Conservation (phyloP, 129 eudicot genomes). For the Saussurea involucrata region DNA sequence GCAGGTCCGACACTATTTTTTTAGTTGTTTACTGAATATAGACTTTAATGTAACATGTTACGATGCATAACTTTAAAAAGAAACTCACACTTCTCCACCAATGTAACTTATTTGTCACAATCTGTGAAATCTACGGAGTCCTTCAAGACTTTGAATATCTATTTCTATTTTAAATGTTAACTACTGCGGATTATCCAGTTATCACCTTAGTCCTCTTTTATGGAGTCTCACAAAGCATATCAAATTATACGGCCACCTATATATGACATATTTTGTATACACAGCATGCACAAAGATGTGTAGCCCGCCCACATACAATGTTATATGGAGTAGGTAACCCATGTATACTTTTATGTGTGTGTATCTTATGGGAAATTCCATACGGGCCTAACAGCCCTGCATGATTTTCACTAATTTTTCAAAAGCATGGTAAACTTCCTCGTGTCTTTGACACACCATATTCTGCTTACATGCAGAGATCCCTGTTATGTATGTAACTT, state of each 20-base stretch:
- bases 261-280: not conserved
- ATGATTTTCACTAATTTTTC: not conserved
- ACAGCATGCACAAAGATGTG: not conserved
- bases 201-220: not conserved
- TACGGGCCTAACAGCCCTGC: not conserved
- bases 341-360: not conserved
- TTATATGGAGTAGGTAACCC: not conserved
- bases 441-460: not conserved
- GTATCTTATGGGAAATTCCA: not conserved
- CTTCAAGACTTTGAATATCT: not conserved
- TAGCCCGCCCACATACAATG: not conserved
- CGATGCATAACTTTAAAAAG: not conserved
- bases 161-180: not conserved
- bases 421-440: not conserved
- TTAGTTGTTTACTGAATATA: not conserved
- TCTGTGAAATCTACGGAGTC: not conserved
- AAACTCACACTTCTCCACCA: not conserved
- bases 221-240: not conserved
- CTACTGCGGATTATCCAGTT: not conserved
- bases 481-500: not conserved
- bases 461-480: not conserved
- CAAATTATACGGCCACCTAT: not conserved
- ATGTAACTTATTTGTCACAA: not conserved
- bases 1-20: not conserved
- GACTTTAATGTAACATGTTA: not conserved